phyloP scores from a whole-genome alignment of 768 basidiomycete genomes.

The Kwoniella sp. region DNA sequence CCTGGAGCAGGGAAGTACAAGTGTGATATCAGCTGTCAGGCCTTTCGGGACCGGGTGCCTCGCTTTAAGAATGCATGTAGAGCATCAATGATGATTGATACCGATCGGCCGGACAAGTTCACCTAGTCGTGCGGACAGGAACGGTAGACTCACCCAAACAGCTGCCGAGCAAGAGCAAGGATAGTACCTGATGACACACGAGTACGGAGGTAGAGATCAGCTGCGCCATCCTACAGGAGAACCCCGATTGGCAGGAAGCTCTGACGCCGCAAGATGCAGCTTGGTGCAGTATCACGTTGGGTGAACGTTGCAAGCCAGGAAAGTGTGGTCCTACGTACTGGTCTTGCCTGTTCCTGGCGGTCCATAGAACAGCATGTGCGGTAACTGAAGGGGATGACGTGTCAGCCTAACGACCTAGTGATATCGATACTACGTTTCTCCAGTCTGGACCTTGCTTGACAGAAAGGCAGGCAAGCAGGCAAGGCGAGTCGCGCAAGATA shows the following conservation, averaged over 20 bases:
- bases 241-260: too few species aligned
- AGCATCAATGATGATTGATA: not conserved
- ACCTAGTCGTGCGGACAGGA: not conserved
- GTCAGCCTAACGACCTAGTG: not conserved
- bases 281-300: too few species aligned
- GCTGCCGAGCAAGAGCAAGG: conserved; percentile 85
- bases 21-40: not conserved
- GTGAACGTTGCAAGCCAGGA: too few species aligned
- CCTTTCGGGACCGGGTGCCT: not conserved
- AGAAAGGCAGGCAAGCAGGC: not conserved
- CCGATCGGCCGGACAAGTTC: not conserved
- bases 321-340: too few species aligned
- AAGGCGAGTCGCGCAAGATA: too few species aligned
- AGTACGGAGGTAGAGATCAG: too few species aligned
- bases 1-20: conserved; percentile 57
- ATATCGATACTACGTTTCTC: too few species aligned
- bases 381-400: conserved; percentile 65
- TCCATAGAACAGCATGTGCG: conserved; percentile 99
- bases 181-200: conserved; percentile 66
- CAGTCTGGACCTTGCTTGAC: not conserved
- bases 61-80: too few species aligned
- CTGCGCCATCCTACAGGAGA: too few species aligned
- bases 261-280: too few species aligned
- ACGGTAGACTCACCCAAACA: conserved; percentile 75
- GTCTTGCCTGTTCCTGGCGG: conserved; percentile 99